These are phyloP conservation scores for Neoarthrinium moseri DNA, from an alignment of 2,329 filamentous ascomycete species.

Conservation along the genomic window DNA sequence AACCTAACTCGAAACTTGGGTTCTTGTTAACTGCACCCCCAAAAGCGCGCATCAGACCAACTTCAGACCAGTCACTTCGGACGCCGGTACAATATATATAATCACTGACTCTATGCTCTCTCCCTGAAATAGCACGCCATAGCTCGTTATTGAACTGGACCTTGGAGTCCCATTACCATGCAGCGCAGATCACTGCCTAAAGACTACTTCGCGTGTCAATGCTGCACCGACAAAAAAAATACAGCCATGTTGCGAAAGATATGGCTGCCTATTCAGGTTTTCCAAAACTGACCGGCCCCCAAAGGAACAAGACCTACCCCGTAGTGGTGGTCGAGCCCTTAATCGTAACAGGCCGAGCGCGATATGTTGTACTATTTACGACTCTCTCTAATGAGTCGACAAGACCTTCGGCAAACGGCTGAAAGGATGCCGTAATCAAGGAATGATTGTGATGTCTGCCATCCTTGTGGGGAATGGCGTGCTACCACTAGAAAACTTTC, in stretches of 20 bases:
- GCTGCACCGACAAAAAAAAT: not conserved
- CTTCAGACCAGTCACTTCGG: not conserved
- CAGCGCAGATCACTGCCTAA: not conserved
- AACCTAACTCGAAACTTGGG: not conserved
- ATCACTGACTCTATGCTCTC: not conserved
- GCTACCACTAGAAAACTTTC: too few relatives aligned
- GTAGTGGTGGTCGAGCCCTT: too few relatives aligned
- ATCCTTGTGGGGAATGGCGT: constrained; percentile 1
- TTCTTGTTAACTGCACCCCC: not conserved
- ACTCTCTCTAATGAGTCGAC: not conserved
- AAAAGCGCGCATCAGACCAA: not conserved
- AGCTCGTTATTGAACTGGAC: not conserved
- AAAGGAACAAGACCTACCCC: too few relatives aligned
- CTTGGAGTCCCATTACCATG: not conserved
- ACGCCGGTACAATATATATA: not conserved
- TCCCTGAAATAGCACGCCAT: constrained; percentile 2
- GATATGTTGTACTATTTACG: too few relatives aligned
- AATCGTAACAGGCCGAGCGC: too few relatives aligned
- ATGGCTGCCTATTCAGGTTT: not conserved
- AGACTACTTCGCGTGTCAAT: not conserved
- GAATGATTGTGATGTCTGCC: not conserved
- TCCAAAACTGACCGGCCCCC: too few relatives aligned
- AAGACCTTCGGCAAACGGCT: not conserved
- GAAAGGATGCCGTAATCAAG: not conserved
- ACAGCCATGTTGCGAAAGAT: not conserved